Evolutionary conservation across 768 basidiomycete genomes (phyloP), one percentile per base, ranked within the genome.

Genomic region (Dioszegia aurantiaca): DNA sequence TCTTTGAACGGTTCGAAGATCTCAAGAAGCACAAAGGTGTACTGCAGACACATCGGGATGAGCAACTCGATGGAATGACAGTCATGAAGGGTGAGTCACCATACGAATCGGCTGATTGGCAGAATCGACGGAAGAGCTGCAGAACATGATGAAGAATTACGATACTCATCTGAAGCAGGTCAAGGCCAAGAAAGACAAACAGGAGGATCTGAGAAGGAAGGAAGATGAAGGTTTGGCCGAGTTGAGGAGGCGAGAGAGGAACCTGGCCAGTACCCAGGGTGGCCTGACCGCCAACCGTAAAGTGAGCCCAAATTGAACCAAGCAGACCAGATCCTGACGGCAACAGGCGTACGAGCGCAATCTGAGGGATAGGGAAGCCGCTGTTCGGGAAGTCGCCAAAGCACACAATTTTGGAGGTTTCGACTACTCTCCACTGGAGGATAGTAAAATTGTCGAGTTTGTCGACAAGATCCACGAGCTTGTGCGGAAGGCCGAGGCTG

Each of bases 341-440:
- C 10, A 33, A 8, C 59, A 94, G 90, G 83, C 84, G 14, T 88
- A 94, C 76, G 83, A 85, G 53, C 79, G 82, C 44, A 85, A 87
- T 24, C 77, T 92, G 37, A 66, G 73, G 1, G 84, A 85, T 4
- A 85, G 93, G 28, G 91, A 93, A 72, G 80, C 81, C 14, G 78
- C 86, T 23, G 86, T 97, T 55, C 84, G 83, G 12, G 83, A 85
- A 46, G 83, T 90, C 16, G 82, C 85, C 48, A 79, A 83, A 33
- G 84, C 84, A 62, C 80, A 87, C 64, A 80, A 82, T 9, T 85
- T 97, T 64, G 84, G 84, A 48, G 90, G 89, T 0, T 91, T 84
- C 70, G 84, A 83, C 52, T 80, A 84, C 47, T 81, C 84, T 0
- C 85, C 86, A 1, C 80, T 92, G 33, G 86, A 86, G 48, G 81